A percentile compares a stretch with the other conserved stretches of the same genome.
These are phyloP conservation scores for Microthlaspi erraticum DNA, from an alignment of 345 rosid genomes.

Conservation along the genomic window DNA sequence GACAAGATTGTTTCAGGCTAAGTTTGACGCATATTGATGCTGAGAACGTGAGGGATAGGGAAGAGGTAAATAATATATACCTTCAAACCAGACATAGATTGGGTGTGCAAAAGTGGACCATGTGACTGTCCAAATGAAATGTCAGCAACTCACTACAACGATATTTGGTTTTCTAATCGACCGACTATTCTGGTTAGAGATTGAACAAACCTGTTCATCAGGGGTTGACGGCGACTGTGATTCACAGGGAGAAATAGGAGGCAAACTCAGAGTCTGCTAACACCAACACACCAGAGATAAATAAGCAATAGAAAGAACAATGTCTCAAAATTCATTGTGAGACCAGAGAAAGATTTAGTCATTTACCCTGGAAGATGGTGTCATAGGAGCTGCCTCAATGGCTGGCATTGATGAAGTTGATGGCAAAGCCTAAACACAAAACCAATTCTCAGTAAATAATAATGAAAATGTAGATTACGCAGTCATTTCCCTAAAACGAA, in stretches of 20 bases:
- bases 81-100: conserved; percentile 52
- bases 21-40: not conserved
- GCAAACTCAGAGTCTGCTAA: conserved; percentile 55
- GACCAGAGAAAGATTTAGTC: conserved; percentile 7
- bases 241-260: conserved; percentile 50
- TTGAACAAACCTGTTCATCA: conserved; percentile 58
- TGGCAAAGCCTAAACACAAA: conserved; percentile 48
- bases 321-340: not conserved
- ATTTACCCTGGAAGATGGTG: conserved; percentile 54
- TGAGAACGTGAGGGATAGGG: not conserved
- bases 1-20: conserved; percentile 1
- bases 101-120: conserved; percentile 34
- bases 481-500: not conserved
- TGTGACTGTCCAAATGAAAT: conserved; percentile 44
- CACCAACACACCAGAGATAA: conserved; percentile 27
- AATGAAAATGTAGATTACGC: not conserved
- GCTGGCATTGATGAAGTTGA: conserved; percentile 42
- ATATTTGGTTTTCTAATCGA: conserved; percentile 9
- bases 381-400: conserved; percentile 46
- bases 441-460: not conserved
- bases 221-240: conserved; percentile 46
- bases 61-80: conserved; percentile 26
- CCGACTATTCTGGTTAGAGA: not conserved
- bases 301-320: conserved; percentile 30
- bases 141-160: not conserved